Evolutionary conservation across 1,284 basidiomycete genomes (phyloP), one percentile per base, ranked within the genome.

Genomic region (Microbotryomycetes sp.): DNA sequence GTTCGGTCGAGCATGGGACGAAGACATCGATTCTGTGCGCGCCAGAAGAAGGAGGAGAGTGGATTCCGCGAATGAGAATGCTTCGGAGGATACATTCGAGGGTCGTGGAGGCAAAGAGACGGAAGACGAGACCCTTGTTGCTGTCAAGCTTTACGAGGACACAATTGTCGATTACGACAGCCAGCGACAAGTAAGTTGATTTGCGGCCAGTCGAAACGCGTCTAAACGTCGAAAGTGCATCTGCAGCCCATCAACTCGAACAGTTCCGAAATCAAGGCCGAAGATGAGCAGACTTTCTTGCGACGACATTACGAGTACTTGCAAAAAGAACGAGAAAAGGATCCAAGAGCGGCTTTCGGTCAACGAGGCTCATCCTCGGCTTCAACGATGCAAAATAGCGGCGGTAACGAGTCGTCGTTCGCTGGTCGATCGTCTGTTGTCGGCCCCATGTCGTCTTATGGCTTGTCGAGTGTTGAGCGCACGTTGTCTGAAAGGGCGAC

Each of bases 291-390:
- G 76, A 79, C 82, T 0, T 96, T 94, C 80, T 82, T 96, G 15
- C 80, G 85, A 5, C 86, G 86, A 71, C 88, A 96, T 71, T 90
- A 90, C 74, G 91, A 92, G 74, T 83, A 89, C 71, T 88, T 92
- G 65, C 82, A 86, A 49, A 89, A 89, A 76, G 91, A 91, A 72
- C 82, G 88, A 0, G 87, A 90, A 67, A 83, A 87, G 59, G 91
- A 93, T 76, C 89, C 90, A 16, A 85, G 88, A 55, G 85, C 84
- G n/a, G 84, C 87, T 2, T 92, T 93, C 81, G 81, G 51, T 47
- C 64, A 54, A 28, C 54, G 52, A 0, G 23, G 9, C 41, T 45
- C 60, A 18, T 27, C 57, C 52, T 27, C 56, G 5, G 23, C 41
- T 26, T 18, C 60, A 6, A 45, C 35, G 23, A 21, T 49, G 26